Conservation (phyloP, 164 flowering plant species). For the Aristolochia fimbriata region DNA sequence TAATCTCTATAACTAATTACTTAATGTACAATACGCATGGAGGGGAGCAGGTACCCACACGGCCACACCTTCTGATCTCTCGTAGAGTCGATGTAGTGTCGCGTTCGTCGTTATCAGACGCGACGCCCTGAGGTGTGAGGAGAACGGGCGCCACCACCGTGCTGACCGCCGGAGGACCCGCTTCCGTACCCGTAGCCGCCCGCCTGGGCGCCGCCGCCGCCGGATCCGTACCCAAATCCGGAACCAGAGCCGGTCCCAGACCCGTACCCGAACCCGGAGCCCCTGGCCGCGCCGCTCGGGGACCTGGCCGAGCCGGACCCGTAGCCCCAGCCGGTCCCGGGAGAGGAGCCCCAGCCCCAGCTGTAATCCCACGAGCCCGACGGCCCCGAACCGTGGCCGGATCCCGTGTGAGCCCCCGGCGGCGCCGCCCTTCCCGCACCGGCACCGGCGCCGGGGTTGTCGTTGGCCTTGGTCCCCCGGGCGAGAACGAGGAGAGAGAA, state of each 20-base stretch:
- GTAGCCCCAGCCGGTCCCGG: conserved; percentile 64
- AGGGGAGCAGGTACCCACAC: too few relatives aligned
- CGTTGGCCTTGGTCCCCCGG: conserved; percentile 3
- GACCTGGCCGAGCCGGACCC: conserved; percentile 72
- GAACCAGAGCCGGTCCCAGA: conserved; percentile 52
- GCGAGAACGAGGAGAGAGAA: too few relatives aligned
- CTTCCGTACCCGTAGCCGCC: conserved; percentile 30
- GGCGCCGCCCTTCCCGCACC: conserved; percentile 7
- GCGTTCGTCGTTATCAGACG: too few relatives aligned
- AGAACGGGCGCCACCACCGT: too few relatives aligned
- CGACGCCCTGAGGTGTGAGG: too few relatives aligned
- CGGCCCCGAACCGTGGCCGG: conserved; percentile 48
- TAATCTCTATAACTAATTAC: too few relatives aligned
- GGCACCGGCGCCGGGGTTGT: conserved; percentile 3
- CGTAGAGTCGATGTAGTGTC: too few relatives aligned
- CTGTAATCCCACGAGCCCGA: conserved; percentile 55
- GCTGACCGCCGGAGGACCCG: conserved; percentile 8
- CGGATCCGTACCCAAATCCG: conserved; percentile 35
- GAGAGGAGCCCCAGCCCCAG: conserved; percentile 79
- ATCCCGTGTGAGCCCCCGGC: conserved; percentile 21
- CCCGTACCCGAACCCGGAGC: conserved; percentile 61
- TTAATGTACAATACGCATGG: too few relatives aligned
- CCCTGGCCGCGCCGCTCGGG: conserved; percentile 46
- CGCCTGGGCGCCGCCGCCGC: conserved; percentile 33
- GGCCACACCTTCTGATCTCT: too few relatives aligned